Base-by-base conservation (phyloP, 2,329 filamentous ascomycete species). In the Thielaviopsis populi region DNA sequence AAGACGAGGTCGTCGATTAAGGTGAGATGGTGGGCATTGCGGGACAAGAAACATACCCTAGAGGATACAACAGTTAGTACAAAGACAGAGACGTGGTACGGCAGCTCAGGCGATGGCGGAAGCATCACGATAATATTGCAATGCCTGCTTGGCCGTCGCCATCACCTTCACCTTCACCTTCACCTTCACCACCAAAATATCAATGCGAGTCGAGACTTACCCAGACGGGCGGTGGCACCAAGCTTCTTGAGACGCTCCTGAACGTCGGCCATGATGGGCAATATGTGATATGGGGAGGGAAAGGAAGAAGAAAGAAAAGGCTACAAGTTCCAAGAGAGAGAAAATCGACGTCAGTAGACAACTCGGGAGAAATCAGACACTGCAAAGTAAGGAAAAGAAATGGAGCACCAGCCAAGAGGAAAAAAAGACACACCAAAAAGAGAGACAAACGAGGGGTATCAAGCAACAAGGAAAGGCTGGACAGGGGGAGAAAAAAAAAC, bases 221-320 rank as follows among this genome's bases (percentile, higher is more conserved):
- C 87, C 78, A 86, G 89, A 75, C 79, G 78, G 72, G 78, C 78
- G 68, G 72, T 73, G 67, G 74, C 75, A 74, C 78, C 79, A 68
- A 81, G 79, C 79, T 82, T 82, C 79, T 81, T 82, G 71, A 82
- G 77, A 70, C 79, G 78, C 75, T 82, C 79, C 75, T 82, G 79
- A 69, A 82, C 72, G 72, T 81, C 79, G 71, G 77, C 75, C 79
- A 82, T 82, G 72, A 68, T 77, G 75, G 70, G 69, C 69, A 65
- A 64, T 62, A 69, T 68, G 66, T 66, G 66, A 61, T 66, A 43
- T 64, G 68, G 62, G 64, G 68, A 69, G 68, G 66, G 65, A 68
- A 68, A 67, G 63, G 67, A 63, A 60, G 62, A 65, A 63, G 53
- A 58, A 63, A 62, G 40, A 63, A 66, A 63, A 46, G 58, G 65